Evolutionary conservation across 2,329 filamentous ascomycete species (phyloP).

Genomic region (Cylindrodendrum hubeiense): DNA sequence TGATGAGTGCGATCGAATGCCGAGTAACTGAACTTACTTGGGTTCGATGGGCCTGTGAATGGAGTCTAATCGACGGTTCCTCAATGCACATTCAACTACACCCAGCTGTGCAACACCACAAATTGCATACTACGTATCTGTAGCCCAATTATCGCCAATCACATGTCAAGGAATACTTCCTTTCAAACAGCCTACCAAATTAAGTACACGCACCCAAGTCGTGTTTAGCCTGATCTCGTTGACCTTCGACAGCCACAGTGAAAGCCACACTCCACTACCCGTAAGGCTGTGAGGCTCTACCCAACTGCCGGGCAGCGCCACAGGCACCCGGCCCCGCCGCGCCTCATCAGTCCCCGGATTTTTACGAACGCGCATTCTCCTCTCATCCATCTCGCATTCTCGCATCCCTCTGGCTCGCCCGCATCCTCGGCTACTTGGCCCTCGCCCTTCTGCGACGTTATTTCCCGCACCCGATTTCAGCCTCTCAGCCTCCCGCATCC

Average conservation of each 20-base stretch:
- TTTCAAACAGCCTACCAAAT: too few species aligned
- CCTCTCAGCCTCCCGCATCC: not conserved
- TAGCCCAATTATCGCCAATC: too few species aligned
- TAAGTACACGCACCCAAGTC: too few species aligned
- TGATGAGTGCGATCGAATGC: too few species aligned
- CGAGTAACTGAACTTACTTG: too few species aligned
- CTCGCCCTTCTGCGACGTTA: not conserved
- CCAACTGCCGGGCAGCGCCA: constrained; percentile 28
- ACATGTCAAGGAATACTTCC: too few species aligned
- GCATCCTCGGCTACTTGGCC: constrained; percentile 18
- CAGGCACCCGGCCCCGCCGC: constrained; percentile 29
- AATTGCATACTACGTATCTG: too few species aligned
- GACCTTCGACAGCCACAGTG: not conserved
- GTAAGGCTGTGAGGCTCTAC: constrained; percentile 13
- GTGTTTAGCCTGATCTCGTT: too few species aligned
- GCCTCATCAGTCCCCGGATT: constrained; percentile 42
- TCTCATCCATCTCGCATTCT: constrained; percentile 30
- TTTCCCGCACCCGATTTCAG: not conserved
- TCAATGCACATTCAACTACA: too few species aligned
- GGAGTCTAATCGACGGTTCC: too few species aligned
- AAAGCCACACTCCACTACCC: constrained; percentile 8
- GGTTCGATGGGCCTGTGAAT: too few species aligned
- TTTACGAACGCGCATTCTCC: constrained; percentile 33
- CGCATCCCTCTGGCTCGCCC: constrained; percentile 9
- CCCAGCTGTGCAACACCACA: too few species aligned